Evolutionary conservation across 306 rosid genomes (phyloP).

Genomic region (Ormosia emarginata): DNA sequence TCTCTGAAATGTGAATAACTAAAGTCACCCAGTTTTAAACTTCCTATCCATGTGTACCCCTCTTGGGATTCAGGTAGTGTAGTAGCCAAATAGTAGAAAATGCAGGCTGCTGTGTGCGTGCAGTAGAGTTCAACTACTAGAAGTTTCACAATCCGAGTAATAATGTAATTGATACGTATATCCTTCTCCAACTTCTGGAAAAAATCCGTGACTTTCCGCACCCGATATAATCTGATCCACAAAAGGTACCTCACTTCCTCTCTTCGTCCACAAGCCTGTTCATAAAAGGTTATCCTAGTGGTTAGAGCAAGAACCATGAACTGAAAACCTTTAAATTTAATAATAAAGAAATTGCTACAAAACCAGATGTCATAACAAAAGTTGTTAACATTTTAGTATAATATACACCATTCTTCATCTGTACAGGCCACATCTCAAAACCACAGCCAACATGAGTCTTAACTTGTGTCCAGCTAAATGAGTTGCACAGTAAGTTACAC

Average conservation of each 20-base stretch:
- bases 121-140: slow-evolving; percentile 90
- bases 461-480: not conserved
- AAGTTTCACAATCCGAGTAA: slow-evolving; percentile 77
- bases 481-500: not conserved
- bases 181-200: slow-evolving; percentile 77
- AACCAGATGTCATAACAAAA: not conserved
- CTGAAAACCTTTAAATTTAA: slow-evolving; percentile 7
- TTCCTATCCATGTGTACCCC: slow-evolving; percentile 97
- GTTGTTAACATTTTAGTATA: not conserved
- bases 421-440: not conserved
- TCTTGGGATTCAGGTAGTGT: slow-evolving; percentile 80
- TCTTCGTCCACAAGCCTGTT: slow-evolving; percentile 66
- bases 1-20: slow-evolving; percentile 84
- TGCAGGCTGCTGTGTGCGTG: slow-evolving; percentile 98
- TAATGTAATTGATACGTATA: slow-evolving; percentile 76
- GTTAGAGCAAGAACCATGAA: slow-evolving; percentile 15
- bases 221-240: slow-evolving; percentile 84
- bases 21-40: slow-evolving; percentile 73
- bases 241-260: slow-evolving; percentile 87
- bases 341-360: slow-evolving; percentile 8
- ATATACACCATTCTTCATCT: not conserved
- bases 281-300: slow-evolving; percentile 7
- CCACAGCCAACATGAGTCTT: slow-evolving; percentile 1
- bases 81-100: slow-evolving; percentile 93
- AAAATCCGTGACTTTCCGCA: slow-evolving; percentile 52